Evolutionary conservation across 73 alveolate species (phyloP).

Genomic region (Blepharisma japonicum): DNA sequence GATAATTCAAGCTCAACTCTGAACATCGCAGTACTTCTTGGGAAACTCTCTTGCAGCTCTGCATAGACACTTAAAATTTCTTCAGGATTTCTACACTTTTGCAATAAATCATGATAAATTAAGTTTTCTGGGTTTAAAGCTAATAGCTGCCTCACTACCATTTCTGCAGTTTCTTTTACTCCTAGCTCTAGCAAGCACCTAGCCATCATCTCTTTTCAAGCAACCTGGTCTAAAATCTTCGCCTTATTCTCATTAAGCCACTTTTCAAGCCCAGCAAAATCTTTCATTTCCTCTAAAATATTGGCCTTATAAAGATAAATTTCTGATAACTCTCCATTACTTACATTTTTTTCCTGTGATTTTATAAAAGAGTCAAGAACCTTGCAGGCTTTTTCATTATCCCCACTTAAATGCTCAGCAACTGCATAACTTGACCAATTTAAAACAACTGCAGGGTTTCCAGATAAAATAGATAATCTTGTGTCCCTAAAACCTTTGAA

Average conservation of each 20-base stretch:
- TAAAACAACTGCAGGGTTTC: slow-evolving; percentile 51
- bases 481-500: slow-evolving; percentile 69
- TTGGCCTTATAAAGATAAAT: slow-evolving; percentile 45
- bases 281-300: slow-evolving; percentile 35
- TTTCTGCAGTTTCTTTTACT: slow-evolving; percentile 50
- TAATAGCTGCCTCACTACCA: slow-evolving; percentile 34
- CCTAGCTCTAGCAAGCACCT: slow-evolving; percentile 23
- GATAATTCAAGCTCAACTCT: slow-evolving; percentile 40
- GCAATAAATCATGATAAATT: slow-evolving; percentile 33
- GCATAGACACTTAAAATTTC: slow-evolving; percentile 33
- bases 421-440: slow-evolving; percentile 79
- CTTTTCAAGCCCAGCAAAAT: slow-evolving; percentile 23
- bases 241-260: slow-evolving; percentile 25
- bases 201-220: slow-evolving; percentile 36
- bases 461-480: slow-evolving; percentile 54
- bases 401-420: slow-evolving; percentile 57
- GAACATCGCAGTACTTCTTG: slow-evolving; percentile 40
- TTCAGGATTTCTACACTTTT: background rate
- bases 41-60: slow-evolving; percentile 37
- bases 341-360: slow-evolving; percentile 27
- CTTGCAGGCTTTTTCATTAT: slow-evolving; percentile 57
- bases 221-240: slow-evolving; percentile 9
- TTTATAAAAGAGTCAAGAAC: slow-evolving; percentile 39
- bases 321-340: slow-evolving; percentile 44
- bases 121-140: slow-evolving; percentile 34